These are phyloP conservation scores for Graphium sp. DNA, from an alignment of 2,329 filamentous ascomycete genomes.

Conservation along the genomic window DNA sequence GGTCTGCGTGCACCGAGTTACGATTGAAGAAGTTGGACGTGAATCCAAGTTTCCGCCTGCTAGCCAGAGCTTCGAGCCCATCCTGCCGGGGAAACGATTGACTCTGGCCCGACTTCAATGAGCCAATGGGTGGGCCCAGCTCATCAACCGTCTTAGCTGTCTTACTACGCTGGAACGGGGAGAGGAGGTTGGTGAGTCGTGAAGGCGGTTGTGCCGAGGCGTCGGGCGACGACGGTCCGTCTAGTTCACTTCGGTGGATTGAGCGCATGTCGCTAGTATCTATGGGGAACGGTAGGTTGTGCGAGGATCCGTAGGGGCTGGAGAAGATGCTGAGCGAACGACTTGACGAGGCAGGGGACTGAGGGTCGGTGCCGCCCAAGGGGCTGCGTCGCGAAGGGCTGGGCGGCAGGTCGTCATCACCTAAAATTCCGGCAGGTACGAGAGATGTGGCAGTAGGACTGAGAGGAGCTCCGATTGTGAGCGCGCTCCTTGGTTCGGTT, in stretches of 20 bases:
- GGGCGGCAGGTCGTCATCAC: slow-evolving; percentile 46
- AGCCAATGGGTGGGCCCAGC: slow-evolving; percentile 49
- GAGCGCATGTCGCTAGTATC: slow-evolving; percentile 9
- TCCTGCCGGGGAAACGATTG: slow-evolving; percentile 59
- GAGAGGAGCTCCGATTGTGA: slow-evolving; percentile 51
- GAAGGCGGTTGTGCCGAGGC: slow-evolving; percentile 11
- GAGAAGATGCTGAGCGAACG: slow-evolving; percentile 39
- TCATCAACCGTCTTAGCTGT: slow-evolving; percentile 43
- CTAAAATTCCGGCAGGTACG: slow-evolving; percentile 50
- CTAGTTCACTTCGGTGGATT: too few species aligned
- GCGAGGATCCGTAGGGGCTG: slow-evolving; percentile 43
- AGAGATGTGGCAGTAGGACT: slow-evolving; percentile 62
- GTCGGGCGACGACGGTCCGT: slow-evolving; percentile 22
- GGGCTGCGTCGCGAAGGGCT: slow-evolving; percentile 17
- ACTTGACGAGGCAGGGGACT: slow-evolving; percentile 44
- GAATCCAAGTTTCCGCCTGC: slow-evolving; percentile 40
- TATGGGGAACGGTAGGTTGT: slow-evolving; percentile 36
- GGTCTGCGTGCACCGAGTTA: slow-evolving; percentile 30
- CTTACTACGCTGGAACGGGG: slow-evolving; percentile 43
- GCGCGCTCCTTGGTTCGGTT: slow-evolving; percentile 40
- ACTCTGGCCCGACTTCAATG: slow-evolving; percentile 54
- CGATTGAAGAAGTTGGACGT: slow-evolving; percentile 41
- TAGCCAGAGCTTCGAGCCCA: slow-evolving; percentile 32
- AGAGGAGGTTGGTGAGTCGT: slow-evolving; percentile 34
- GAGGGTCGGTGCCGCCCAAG: slow-evolving; percentile 25